Evolutionary conservation across 768 basidiomycete genomes (phyloP).

Genomic region (Mycena pura): DNA sequence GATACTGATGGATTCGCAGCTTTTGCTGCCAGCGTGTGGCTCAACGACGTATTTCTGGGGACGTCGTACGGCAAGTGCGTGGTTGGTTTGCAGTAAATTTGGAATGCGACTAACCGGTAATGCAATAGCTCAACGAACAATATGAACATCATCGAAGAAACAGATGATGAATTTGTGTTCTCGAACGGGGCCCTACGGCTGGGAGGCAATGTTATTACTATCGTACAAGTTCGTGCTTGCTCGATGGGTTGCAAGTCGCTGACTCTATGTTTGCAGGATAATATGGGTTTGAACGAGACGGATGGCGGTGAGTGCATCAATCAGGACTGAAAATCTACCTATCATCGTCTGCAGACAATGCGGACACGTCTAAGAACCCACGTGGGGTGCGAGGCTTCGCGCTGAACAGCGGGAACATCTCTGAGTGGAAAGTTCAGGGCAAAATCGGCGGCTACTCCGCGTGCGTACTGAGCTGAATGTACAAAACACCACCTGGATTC

Average conservation of each 20-base stretch:
- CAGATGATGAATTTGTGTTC: conserved; percentile 70
- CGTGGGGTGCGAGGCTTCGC: conserved; percentile 81
- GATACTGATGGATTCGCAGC: conserved; percentile 44
- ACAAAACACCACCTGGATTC: background rate
- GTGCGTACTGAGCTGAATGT: conserved; percentile 40
- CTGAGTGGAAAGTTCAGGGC: conserved; percentile 75
- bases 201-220: conserved; percentile 79
- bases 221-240: conserved; percentile 63
- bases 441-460: conserved; percentile 72
- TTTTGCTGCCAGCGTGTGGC: conserved; percentile 84
- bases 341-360: conserved; percentile 35
- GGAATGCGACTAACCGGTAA: background rate
- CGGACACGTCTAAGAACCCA: conserved; percentile 71
- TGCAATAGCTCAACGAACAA: conserved; percentile 71
- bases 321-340: background rate
- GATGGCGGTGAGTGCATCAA: conserved; percentile 45
- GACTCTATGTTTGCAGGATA: conserved; percentile 54
- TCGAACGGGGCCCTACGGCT: conserved; percentile 58
- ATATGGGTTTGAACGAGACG: conserved; percentile 79
- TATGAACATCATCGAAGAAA: conserved; percentile 63
- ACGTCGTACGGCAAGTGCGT: conserved; percentile 79
- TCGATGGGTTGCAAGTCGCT: background rate
- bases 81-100: background rate
- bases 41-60: conserved; percentile 74
- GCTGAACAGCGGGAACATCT: conserved; percentile 67